These are phyloP conservation scores for Capronia epimyces DNA, from an alignment of 2,329 filamentous ascomycete genomes.

Conservation along the genomic window DNA sequence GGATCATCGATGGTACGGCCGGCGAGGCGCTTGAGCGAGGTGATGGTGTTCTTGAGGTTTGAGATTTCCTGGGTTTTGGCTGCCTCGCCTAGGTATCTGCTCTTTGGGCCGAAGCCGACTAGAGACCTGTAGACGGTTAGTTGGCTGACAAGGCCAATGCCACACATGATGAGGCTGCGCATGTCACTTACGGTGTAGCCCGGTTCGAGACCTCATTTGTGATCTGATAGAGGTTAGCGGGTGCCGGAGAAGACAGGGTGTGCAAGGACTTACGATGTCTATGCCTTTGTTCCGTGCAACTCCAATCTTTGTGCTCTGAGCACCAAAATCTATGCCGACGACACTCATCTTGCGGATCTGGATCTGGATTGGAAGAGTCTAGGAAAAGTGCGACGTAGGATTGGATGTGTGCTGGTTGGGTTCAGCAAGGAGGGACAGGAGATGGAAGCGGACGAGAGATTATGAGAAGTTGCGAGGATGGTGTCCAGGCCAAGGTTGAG, in stretches of 20 bases:
- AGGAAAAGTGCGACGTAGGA: slow-evolving; percentile 1
- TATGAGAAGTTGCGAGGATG: background rate
- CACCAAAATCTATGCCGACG: slow-evolving; percentile 87
- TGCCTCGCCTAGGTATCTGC: slow-evolving; percentile 86
- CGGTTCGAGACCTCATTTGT: slow-evolving; percentile 99
- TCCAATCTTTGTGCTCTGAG: slow-evolving; percentile 93
- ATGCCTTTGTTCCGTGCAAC: slow-evolving; percentile 98
- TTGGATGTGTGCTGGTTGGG: slow-evolving; percentile 10
- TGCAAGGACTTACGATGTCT: slow-evolving; percentile 76
- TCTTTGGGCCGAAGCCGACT: slow-evolving; percentile 91
- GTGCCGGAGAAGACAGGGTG: background rate
- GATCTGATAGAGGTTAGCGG: slow-evolving; percentile 55
- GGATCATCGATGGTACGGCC: slow-evolving; percentile 83
- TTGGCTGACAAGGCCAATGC: slow-evolving; percentile 3
- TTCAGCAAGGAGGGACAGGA: background rate
- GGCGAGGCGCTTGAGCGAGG: slow-evolving; percentile 83
- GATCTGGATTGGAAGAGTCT: slow-evolving; percentile 2
- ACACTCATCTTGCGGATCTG: slow-evolving; percentile 48
- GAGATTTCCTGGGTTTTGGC: slow-evolving; percentile 99
- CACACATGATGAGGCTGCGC: slow-evolving; percentile 5
- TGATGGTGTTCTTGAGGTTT: slow-evolving; percentile 98
- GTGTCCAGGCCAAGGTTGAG: background rate
- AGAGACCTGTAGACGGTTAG: slow-evolving; percentile 59
- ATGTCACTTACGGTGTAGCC: slow-evolving; percentile 80
- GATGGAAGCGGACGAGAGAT: background rate